phyloP scores from a whole-genome alignment of 2,329 filamentous ascomycete genomes.

The Knufia petricola region DNA sequence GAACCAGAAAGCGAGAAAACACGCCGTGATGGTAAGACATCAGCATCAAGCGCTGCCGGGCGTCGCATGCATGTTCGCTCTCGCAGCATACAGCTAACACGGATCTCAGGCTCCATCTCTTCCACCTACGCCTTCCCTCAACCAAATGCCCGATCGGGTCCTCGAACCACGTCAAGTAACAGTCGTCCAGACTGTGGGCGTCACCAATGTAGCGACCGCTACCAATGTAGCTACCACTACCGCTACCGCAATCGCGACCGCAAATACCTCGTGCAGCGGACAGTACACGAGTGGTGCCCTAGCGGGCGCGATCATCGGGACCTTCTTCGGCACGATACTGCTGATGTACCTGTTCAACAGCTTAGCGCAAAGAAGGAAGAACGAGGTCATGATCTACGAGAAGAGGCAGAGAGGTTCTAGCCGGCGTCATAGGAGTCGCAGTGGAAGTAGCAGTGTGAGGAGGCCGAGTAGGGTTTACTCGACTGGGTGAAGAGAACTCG shows the following conservation, averaged over 20 bases:
- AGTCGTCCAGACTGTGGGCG: constrained; percentile 5
- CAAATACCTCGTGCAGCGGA: constrained; percentile 14
- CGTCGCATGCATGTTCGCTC: neutral
- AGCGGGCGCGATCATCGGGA: constrained; percentile 22
- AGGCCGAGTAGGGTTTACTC: constrained; percentile 22
- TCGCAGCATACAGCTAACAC: neutral
- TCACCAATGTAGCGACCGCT: neutral
- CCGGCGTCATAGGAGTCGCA: constrained; percentile 17
- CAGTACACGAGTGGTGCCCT: constrained; percentile 22
- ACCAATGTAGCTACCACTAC: too few relatives aligned
- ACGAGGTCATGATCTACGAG: constrained; percentile 20
- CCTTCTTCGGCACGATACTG: constrained; percentile 22
- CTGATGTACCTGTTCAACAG: constrained; percentile 21
- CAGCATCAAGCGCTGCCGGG: neutral
- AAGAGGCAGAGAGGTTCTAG: constrained; percentile 16
- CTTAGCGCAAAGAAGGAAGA: constrained; percentile 7
- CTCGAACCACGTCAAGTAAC: neutral
- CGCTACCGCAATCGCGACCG: neutral
- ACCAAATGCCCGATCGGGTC: neutral
- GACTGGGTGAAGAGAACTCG: constrained; percentile 4
- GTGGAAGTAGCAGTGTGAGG: constrained; percentile 20
- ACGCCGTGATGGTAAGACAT: neutral
- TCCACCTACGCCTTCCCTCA: neutral
- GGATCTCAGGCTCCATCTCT: too few relatives aligned
- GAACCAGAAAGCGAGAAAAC: neutral